Evolutionary conservation across 495 filamentous ascomycete genomes (phyloP), one percentile per base, ranked within the genome.

Genomic region (Podospora sp.): DNA sequence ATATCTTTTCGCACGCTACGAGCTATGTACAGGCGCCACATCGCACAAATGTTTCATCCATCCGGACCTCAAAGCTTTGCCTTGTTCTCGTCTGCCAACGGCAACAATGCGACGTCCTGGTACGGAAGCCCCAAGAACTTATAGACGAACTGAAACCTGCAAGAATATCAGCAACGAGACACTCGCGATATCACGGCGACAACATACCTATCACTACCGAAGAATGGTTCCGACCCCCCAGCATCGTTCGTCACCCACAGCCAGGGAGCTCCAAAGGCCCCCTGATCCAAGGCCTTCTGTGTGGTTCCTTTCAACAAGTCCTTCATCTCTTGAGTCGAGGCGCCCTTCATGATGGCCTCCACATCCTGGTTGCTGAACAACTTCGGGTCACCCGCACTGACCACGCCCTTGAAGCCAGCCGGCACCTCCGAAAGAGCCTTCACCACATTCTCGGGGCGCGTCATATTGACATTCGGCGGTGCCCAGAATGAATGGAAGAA

Each of bases 231-330:
- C 61, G 79, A 80, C 60, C 79, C 72, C 5, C 88, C 88, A 24
- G 57, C 50, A 11, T 81, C 76, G 71, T 91, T 86, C n/a, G 74
- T 79, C n/a, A 88, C 90, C 84, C 86, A 90, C 65, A 91, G 80
- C 89, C 91, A 94, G 0, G 91, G 91, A 61, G 87, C 86, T 0
- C 91, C 91, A 76, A 90, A 93, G 0, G 90, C 90, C 0, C 91
- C 91, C 20, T 72, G 76, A 50, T 88, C 82, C 12, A 92, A 69
- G 6, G 82, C 87, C 67, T 83, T 80, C 65, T 85, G 76, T 33
- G 90, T 93, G 33, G 85, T 84, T 2, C 75, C 79, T 59, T 80
- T 82, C 59, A 93, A 73, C 27, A 73, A 75, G 27, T 86, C 76
- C 78, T 94, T 94, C 67, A 84, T 82, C 70, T 88, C 78, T 0